Evolutionary conservation across 2,329 filamentous ascomycete species (phyloP), one percentile per base, ranked within the genome.

Genomic region (Fusarium tuaranense): DNA sequence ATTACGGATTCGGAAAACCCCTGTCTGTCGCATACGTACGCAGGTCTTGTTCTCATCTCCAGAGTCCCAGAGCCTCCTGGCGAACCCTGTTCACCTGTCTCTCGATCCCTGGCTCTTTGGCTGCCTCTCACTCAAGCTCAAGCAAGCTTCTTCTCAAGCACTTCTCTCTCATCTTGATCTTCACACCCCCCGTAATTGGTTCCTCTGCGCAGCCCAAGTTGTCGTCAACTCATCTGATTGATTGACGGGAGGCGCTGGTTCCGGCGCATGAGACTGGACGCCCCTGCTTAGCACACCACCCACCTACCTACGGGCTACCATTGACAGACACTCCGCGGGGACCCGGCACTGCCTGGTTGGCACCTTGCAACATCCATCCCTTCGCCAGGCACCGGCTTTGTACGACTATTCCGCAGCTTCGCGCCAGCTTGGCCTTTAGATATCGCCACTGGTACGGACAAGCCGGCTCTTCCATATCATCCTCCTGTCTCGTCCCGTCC

Each of bases 21-120:
- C 57, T 53, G 64, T 67, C 55, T 67, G 36, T 46, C 41, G 51
- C 44, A 41, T 65, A 60, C 63, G 48, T 65, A 65, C 63, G 39
- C 39, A 51, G 44, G 20, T 32, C 48, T 32, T 39, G 64, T 55
- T 55, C 64, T 67, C 63, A 66, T 66, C 25, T 61, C 63, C 41
- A 61, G 25, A 55, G 48, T 55, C 48, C 48, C 48, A 55, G 63
- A 38, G 32, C 63, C 57, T 53, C 55, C 63, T 38, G 53, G 61
- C 44, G 22, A 34, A 34, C 62, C 51, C 34, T 32, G 22, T n/a
- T 20, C 18, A 7, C 46, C 22, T 55, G 41, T 41, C 22, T 27
- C 48, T 65, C 38, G 10, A 12, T 46, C 25, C 36, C 18, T 22
- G n/a, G 34, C 34, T n/a, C 48, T 65, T 65, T 46, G 63, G 63